A percentile compares a stretch with the other conserved stretches of the same genome.
phyloP scores from a whole-genome alignment of 148 eudicot species.

The Silene uniflora region DNA sequence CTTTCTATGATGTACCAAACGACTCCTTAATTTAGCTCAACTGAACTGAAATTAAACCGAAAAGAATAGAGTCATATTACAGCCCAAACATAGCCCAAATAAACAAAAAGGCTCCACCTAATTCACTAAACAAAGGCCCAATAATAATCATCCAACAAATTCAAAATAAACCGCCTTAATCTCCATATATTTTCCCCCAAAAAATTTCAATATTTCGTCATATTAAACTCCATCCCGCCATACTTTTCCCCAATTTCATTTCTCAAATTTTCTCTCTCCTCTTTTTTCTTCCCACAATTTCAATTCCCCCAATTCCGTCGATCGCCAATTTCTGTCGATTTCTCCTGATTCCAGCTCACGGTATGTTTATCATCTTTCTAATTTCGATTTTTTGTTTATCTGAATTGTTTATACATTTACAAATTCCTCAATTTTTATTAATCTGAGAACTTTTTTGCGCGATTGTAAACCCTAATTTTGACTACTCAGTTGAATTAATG shows the following conservation, averaged over 20 bases:
- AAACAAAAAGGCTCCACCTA: neutral
- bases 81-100: neutral
- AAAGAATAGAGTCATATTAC: too few relatives aligned
- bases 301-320: neutral
- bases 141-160: neutral
- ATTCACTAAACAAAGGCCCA: neutral
- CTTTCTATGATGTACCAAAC: too few relatives aligned
- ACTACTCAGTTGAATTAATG: neutral
- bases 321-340: too few relatives aligned
- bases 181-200: neutral
- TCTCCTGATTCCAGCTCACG: neutral
- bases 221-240: conserved; percentile 17
- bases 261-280: conserved; percentile 4
- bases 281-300: neutral
- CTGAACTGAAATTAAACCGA: too few relatives aligned
- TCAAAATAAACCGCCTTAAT: conserved; percentile 18
- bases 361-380: neutral
- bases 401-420: neutral
- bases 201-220: conserved; percentile 1
- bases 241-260: neutral
- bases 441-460: neutral
- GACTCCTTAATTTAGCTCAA: too few relatives aligned
- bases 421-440: neutral
- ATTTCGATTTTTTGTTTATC: neutral
- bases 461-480: neutral